phyloP scores from a whole-genome alignment of 2,329 filamentous ascomycete species.

The Colletotrichum chrysophilum region DNA sequence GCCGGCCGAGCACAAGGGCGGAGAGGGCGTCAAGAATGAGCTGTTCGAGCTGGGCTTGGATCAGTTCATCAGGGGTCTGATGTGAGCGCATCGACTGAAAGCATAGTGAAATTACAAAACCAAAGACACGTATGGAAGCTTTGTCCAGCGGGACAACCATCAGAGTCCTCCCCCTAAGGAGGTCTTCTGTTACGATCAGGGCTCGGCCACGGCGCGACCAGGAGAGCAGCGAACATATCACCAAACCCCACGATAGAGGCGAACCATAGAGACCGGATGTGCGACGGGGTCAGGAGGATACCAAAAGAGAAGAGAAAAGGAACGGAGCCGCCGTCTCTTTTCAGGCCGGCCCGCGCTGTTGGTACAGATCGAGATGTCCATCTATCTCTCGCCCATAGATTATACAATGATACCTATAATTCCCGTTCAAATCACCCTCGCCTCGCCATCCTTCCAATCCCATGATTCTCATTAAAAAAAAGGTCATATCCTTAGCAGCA shows the following conservation, averaged over 20 bases:
- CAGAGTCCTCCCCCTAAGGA: background rate
- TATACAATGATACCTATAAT: constrained; percentile 20
- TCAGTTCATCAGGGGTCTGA: constrained; percentile 74
- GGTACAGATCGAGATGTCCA: constrained; percentile 13
- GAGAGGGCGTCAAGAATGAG: constrained; percentile 73
- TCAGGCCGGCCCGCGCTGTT: background rate
- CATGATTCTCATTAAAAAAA: constrained; percentile 11
- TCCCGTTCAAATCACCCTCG: background rate
- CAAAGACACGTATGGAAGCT: background rate
- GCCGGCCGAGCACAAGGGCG: constrained; percentile 71
- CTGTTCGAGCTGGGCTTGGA: constrained; percentile 76
- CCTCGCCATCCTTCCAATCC: background rate
- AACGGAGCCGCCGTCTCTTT: background rate
- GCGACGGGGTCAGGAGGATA: background rate
- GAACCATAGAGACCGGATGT: background rate
- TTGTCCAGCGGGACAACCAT: background rate
- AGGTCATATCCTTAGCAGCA: background rate
- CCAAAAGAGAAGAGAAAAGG: background rate
- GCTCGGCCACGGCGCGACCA: background rate
- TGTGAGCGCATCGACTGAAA: constrained; percentile 43
- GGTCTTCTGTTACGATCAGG: background rate
- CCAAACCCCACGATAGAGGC: background rate
- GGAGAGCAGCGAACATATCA: background rate
- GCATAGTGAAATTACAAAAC: background rate
- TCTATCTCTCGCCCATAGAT: constrained; percentile 18